phyloP scores from a whole-genome alignment of 768 basidiomycete genomes.

The Tubosaeta sp. region DNA sequence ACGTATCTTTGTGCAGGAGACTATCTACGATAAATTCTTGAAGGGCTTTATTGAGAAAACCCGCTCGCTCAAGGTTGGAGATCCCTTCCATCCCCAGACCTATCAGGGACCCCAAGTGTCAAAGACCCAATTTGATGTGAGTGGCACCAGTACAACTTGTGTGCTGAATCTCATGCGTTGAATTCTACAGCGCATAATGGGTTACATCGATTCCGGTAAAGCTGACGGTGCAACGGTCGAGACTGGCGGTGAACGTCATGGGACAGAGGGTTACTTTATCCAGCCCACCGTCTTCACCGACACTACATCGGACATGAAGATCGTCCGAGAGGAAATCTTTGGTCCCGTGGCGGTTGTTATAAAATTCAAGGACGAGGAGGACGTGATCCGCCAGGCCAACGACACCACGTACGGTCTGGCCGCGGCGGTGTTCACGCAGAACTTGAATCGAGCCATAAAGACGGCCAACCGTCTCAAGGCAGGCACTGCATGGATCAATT shows the following conservation, averaged over 20 bases:
- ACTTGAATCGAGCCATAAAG: constrained; percentile 69
- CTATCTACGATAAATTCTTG: constrained; percentile 77
- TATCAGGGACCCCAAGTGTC: constrained; percentile 82
- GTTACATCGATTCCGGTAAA: constrained; percentile 74
- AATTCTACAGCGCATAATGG: constrained; percentile 57
- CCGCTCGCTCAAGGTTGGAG: constrained; percentile 57
- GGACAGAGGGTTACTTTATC: constrained; percentile 66
- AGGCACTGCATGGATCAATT: constrained; percentile 71
- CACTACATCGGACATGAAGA: constrained; percentile 64
- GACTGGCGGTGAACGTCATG: constrained; percentile 57
- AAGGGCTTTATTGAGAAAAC: constrained; percentile 52
- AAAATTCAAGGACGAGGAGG: constrained; percentile 68
- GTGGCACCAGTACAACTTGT: constrained; percentile 16
- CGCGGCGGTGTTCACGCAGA: constrained; percentile 78
- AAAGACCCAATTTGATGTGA: constrained; percentile 65
- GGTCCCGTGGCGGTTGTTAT: constrained; percentile 75
- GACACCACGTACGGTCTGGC: constrained; percentile 86
- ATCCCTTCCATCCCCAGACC: constrained; percentile 57
- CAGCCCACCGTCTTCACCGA: constrained; percentile 73
- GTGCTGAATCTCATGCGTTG: background rate
- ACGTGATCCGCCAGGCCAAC: constrained; percentile 74
- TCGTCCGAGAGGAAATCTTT: constrained; percentile 74
- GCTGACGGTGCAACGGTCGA: constrained; percentile 64
- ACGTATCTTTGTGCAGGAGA: constrained; percentile 75
- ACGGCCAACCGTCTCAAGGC: constrained; percentile 74